Conservation (phyloP, 169 alveolate genomes). For the Plasmodium relictum region DNA sequence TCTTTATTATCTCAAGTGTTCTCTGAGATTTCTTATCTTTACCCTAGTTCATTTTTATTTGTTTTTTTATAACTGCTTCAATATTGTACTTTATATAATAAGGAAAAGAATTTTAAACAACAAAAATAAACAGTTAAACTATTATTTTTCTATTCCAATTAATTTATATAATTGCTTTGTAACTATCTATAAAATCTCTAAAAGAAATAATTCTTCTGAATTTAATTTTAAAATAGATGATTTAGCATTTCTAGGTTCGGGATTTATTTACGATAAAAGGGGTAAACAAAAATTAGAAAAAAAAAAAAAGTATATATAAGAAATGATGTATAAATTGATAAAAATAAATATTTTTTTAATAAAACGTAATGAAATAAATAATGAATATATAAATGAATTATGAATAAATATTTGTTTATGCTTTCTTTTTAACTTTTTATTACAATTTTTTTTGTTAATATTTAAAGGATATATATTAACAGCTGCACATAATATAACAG, state of each 20-base stretch:
- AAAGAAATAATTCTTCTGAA: constrained; percentile 22
- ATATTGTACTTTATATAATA: neutral
- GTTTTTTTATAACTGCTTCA: constrained; percentile 2
- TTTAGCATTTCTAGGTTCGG: constrained; percentile 57
- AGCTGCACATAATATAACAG: constrained; percentile 74
- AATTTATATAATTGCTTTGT: constrained; percentile 49
- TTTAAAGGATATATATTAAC: constrained; percentile 59
- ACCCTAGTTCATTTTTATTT: constrained; percentile 24
- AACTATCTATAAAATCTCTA: constrained; percentile 38
- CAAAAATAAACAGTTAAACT: constrained; percentile 3
- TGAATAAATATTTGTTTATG: neutral
- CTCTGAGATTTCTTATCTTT: constrained; percentile 16
- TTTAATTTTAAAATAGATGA: constrained; percentile 27
- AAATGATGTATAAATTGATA: neutral
- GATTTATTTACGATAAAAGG: constrained; percentile 54
- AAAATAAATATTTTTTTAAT: neutral
- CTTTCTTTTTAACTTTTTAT: neutral
- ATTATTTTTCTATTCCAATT: constrained; percentile 22
- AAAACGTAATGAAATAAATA: too few species aligned
- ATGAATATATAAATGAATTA: neutral
- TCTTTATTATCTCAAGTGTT: constrained; percentile 18
- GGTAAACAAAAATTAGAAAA: constrained; percentile 21
- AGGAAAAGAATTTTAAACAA: neutral
- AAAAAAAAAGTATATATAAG: neutral
- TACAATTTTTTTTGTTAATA: constrained; percentile 1